phyloP scores from a whole-genome alignment of 805 yeast species.

The Candida ponderosae region DNA sequence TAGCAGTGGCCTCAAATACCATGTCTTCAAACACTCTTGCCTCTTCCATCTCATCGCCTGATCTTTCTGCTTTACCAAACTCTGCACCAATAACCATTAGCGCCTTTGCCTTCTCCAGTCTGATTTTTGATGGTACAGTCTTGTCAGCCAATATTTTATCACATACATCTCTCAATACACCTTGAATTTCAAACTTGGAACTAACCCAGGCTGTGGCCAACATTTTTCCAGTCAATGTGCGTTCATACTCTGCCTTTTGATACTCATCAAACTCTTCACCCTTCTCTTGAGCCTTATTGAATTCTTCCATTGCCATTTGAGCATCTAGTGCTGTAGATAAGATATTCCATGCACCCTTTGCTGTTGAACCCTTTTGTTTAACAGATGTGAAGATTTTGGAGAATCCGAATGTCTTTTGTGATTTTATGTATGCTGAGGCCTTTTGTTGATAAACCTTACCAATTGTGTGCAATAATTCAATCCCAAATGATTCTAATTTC shows the following conservation, averaged over 20 bases:
- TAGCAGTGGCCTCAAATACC: conserved; percentile 67
- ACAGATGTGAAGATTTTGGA: conserved; percentile 76
- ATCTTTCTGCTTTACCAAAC: conserved; percentile 59
- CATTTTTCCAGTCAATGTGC: conserved; percentile 78
- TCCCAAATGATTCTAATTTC: conserved; percentile 92
- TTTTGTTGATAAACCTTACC: conserved; percentile 73
- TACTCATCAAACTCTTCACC: conserved; percentile 46
- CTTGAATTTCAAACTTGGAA: conserved; percentile 77
- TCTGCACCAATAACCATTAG: conserved; percentile 63
- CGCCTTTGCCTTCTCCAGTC: conserved; percentile 74
- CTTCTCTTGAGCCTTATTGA: conserved; percentile 60
- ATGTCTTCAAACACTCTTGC: conserved; percentile 86
- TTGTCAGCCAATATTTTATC: conserved; percentile 71
- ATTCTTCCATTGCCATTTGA: conserved; percentile 66
- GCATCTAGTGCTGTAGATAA: conserved; percentile 85
- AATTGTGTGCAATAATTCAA: conserved; percentile 76
- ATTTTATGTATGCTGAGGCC: conserved; percentile 63
- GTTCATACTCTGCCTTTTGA: conserved; percentile 70
- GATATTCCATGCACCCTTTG: conserved; percentile 78
- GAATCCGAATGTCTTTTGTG: conserved; percentile 79
- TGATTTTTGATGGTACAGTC: conserved; percentile 46
- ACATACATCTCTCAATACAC: conserved; percentile 75
- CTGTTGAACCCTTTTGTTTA: conserved; percentile 76
- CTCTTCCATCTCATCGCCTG: conserved; percentile 88
- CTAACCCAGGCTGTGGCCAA: conserved; percentile 95